Conservation (phyloP, 352 stramenopile species). For the Pythium folliculosum region DNA sequence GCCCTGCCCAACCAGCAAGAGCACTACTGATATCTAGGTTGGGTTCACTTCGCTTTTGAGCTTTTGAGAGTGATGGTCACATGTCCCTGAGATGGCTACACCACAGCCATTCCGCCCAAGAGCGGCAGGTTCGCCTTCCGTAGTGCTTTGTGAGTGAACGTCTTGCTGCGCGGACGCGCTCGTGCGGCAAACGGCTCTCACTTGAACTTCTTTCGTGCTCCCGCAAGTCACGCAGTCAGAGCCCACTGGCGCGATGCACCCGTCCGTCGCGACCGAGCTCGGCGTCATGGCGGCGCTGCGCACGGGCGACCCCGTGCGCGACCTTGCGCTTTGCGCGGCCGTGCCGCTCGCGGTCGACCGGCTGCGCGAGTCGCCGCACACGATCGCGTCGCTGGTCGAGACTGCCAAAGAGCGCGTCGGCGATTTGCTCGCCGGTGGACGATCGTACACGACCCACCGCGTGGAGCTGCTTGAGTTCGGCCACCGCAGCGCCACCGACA, state of each 20-base stretch:
- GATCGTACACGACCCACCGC: constrained; percentile 33
- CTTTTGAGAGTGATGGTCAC: no score
- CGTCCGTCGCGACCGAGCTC: constrained; percentile 41
- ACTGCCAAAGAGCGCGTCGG: constrained; percentile 11
- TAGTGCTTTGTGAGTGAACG: no score
- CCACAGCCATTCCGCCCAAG: no score
- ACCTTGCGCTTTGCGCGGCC: constrained; percentile 48
- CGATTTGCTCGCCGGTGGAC: constrained; percentile 9
- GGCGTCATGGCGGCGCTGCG: constrained; percentile 37
- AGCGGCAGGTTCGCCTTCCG: no score
- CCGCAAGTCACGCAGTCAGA: no score
- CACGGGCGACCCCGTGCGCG: constrained; percentile 44
- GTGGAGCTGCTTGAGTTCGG: constrained; percentile 51
- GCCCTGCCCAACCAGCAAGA: no score
- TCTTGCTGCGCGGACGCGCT: no score
- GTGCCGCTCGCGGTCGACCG: constrained; percentile 39
- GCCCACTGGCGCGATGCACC: no score
- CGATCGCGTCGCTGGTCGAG: constrained; percentile 27
- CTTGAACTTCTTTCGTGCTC: neutral
- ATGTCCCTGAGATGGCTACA: no score
- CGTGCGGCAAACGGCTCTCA: no score
- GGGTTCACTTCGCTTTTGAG: no score
- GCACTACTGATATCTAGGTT: no score
- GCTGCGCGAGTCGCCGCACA: constrained; percentile 31
- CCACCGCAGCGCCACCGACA: constrained; percentile 30